A percentile compares a stretch with the other conserved stretches of the same genome.
phyloP scores from a whole-genome alignment of 306 rosid genomes.

The Psophocarpus tetragonolobus region DNA sequence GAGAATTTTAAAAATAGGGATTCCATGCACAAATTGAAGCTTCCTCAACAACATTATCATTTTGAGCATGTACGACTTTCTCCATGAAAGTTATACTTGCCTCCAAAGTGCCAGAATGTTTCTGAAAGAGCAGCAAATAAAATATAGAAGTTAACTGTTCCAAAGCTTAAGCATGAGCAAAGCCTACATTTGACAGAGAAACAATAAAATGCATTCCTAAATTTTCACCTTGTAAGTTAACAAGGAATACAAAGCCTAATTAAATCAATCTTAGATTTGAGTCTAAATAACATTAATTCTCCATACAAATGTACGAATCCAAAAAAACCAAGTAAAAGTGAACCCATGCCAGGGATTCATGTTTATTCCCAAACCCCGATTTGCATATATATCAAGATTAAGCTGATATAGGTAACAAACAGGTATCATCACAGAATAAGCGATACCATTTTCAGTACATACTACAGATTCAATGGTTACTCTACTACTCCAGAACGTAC shows the following conservation, averaged over 20 bases:
- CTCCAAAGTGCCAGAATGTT: background rate
- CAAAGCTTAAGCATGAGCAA: background rate
- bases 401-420: too few relatives aligned
- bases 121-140: background rate
- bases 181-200: background rate
- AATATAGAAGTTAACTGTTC: background rate
- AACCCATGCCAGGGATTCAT: background rate
- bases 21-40: background rate
- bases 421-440: too few relatives aligned
- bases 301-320: background rate
- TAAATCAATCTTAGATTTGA: background rate
- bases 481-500: too few relatives aligned
- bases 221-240: too few relatives aligned
- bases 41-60: background rate
- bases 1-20: background rate
- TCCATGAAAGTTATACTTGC: background rate
- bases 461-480: too few relatives aligned
- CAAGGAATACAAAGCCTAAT: background rate
- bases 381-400: too few relatives aligned
- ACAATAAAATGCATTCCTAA: too few relatives aligned
- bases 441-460: too few relatives aligned
- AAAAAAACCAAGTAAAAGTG: background rate
- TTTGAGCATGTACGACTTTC: background rate
- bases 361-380: background rate
- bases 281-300: too few relatives aligned